Conservation (phyloP, 768 basidiomycete species). For the Mycena chlorophos region DNA sequence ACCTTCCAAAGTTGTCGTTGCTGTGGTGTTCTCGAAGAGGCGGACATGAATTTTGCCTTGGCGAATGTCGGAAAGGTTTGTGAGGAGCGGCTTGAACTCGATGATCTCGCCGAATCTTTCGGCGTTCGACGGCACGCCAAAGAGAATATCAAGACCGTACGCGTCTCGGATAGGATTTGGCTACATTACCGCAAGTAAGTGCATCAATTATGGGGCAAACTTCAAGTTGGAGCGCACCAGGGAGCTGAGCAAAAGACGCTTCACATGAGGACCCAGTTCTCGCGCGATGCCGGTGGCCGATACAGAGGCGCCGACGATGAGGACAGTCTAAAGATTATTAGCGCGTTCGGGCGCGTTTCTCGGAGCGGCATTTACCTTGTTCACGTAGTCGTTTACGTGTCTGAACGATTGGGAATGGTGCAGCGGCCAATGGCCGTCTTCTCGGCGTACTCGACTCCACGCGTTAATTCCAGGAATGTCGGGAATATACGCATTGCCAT, state of each 20-base stretch:
- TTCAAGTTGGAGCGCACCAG: slow-evolving; percentile 9
- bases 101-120: slow-evolving; percentile 32
- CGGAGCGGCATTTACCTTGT: slow-evolving; percentile 25
- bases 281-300: slow-evolving; percentile 21
- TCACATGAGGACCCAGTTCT: slow-evolving; percentile 9
- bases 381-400: slow-evolving; percentile 26
- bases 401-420: slow-evolving; percentile 35
- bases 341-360: background rate
- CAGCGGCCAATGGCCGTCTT: slow-evolving; percentile 17
- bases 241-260: slow-evolving; percentile 14
- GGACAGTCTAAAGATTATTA: slow-evolving; percentile 9
- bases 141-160: slow-evolving; percentile 15
- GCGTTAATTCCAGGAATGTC: slow-evolving; percentile 27
- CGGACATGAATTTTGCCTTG: slow-evolving; percentile 13
- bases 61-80: slow-evolving; percentile 15
- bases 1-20: slow-evolving; percentile 9
- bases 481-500: slow-evolving; percentile 31
- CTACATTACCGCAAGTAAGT: slow-evolving; percentile 16
- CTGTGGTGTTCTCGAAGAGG: background rate
- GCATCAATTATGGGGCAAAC: background rate
- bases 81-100: slow-evolving; percentile 23
- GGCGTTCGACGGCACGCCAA: slow-evolving; percentile 23
- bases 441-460: slow-evolving; percentile 25
- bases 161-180: slow-evolving; percentile 20
- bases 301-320: slow-evolving; percentile 19